Base-by-base conservation (phyloP, 2,329 filamentous ascomycete genomes). In the Aspergillus cejpii region DNA sequence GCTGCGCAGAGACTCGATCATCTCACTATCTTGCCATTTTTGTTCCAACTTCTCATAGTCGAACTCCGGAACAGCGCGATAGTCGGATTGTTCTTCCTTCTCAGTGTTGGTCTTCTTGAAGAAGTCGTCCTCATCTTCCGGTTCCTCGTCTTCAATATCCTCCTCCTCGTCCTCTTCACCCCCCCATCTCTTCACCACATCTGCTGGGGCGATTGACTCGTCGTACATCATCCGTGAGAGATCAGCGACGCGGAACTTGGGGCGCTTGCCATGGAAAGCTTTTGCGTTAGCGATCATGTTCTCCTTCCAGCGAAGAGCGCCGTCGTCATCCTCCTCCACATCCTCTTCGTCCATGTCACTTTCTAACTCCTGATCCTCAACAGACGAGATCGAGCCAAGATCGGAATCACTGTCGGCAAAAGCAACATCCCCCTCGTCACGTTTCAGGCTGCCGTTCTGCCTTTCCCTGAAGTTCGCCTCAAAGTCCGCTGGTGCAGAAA, bases 371-470 rank as follows among this genome's bases (percentile, higher is more conserved):
- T 76, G 74, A 15, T 79, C 77, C 6, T 80, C 77, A 6, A 71
- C 75, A 1, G 74, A 76, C 6, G 87, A 94, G 51, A 96, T 68
- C 3, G 91, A 95, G 5, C 92, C 92, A 3, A 98, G 76, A 63
- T 98, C 94, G 0, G 92, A 98, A 65, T 98, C 94, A 60, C 88
- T 95, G 60, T 98, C 92, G 11, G 92, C 92, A 71, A 96, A 98
- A 1, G 83, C 87, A 45, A 97, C 59, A 43, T 95, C 87, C 23
- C 81, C 86, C 19, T 81, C 79, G 8, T 73, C 73, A 17, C 62
- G 75, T 28, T 77, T 72, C 3, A 74, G 71, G 14, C 76, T 76
- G n/a, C 74, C 77, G 43, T 78, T 79, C 27, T 73, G 67, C 21
- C 60, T 60, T 44, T 70, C 62, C 43, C 60, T 67, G 47, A 74